Percentiles rank a stretch among this genome's conserved stretches.
Evolutionary conservation across 352 stramenopile genomes (phyloP).

Genomic region (Elongisporangium undulatum): DNA sequence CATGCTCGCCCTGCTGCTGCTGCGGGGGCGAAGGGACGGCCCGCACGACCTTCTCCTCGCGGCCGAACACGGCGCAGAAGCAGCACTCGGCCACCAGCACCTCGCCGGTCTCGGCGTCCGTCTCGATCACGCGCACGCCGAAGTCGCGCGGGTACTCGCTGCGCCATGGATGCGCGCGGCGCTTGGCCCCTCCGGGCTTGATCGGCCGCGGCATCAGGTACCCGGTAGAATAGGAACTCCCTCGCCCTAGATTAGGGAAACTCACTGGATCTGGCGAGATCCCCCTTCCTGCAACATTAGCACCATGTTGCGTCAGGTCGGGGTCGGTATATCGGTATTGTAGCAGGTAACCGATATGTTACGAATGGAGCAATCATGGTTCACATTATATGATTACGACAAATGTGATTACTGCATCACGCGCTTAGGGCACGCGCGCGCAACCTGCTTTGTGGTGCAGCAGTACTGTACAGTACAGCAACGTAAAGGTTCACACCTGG

Average conservation of each 20-base stretch:
- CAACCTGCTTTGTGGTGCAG: not conserved
- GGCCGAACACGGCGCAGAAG: constrained; percentile 36
- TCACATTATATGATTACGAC: not conserved
- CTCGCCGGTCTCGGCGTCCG: constrained; percentile 19
- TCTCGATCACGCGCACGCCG: constrained; percentile 21
- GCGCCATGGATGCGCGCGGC: constrained; percentile 18
- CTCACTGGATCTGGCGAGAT: not conserved
- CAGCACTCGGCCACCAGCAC: constrained; percentile 25
- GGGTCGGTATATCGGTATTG: not conserved
- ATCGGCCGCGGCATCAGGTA: not conserved
- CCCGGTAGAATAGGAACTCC: not conserved
- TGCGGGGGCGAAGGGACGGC: constrained; percentile 3
- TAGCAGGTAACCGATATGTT: not conserved
- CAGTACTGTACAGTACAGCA: no score
- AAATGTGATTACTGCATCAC: not conserved
- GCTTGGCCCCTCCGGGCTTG: not conserved
- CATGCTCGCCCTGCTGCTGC: not conserved
- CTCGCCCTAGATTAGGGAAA: not conserved
- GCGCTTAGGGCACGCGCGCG: not conserved
- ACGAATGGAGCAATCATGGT: not conserved
- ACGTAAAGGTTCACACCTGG: not conserved
- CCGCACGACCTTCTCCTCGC: constrained; percentile 11
- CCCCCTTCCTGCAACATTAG: not conserved
- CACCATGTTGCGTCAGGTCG: no score
- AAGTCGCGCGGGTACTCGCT: constrained; percentile 26